These are phyloP conservation scores for Zygotorulaspora sp. DNA, from an alignment of 805 yeast genomes.

Conservation along the genomic window DNA sequence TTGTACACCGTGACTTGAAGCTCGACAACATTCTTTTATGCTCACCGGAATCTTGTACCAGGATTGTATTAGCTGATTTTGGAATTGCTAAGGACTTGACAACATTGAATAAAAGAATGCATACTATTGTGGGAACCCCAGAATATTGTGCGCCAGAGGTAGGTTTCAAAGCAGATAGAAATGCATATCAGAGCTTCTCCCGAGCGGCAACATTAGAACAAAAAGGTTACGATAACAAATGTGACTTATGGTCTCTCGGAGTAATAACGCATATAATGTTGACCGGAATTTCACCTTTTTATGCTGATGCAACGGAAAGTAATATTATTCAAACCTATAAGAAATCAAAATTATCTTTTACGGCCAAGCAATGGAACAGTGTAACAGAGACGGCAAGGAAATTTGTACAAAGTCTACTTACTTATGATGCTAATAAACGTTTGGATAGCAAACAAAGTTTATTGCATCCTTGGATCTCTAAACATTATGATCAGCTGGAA, in stretches of 20 bases:
- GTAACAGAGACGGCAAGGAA: conserved; percentile 43
- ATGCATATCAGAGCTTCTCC: conserved; percentile 27
- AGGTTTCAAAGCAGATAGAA: conserved; percentile 39
- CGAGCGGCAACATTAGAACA: conserved; percentile 27
- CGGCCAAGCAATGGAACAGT: conserved; percentile 40
- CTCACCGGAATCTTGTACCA: conserved; percentile 48
- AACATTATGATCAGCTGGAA: conserved; percentile 36
- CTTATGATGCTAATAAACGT: conserved; percentile 38
- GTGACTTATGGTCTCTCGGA: conserved; percentile 71
- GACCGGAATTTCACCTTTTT: conserved; percentile 64
- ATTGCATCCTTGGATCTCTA: conserved; percentile 46
- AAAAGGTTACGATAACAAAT: conserved; percentile 49
- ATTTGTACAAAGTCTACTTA: conserved; percentile 41
- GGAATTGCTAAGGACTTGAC: conserved; percentile 47
- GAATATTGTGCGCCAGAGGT: conserved; percentile 74
- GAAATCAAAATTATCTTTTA: conserved; percentile 40
- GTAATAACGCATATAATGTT: conserved; percentile 54
- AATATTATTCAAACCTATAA: conserved; percentile 42
- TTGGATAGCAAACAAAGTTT: conserved; percentile 39
- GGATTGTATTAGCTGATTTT: conserved; percentile 62
- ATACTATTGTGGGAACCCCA: conserved; percentile 56
- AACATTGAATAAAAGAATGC: conserved; percentile 38
- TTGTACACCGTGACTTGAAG: conserved; percentile 66
- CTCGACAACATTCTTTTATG: conserved; percentile 59
- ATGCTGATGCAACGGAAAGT: conserved; percentile 42